Evolutionary conservation across 2,329 filamentous ascomycete genomes (phyloP).

Genomic region (Karstenula rhodostoma): DNA sequence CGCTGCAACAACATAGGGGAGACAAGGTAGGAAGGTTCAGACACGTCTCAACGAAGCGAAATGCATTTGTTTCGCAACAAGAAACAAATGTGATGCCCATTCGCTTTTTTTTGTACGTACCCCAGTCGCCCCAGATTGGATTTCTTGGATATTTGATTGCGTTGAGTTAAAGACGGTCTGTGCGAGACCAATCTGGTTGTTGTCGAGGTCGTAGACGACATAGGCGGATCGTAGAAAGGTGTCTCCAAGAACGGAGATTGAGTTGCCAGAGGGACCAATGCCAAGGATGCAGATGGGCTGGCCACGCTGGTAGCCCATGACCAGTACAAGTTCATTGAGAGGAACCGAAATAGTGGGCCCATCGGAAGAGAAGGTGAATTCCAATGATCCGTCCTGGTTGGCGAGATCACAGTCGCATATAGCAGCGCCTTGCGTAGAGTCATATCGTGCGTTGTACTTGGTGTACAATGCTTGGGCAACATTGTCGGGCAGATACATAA

Average conservation of each 20-base stretch:
- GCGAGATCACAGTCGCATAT: slow-evolving; percentile 63
- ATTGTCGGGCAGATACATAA: slow-evolving; percentile 72
- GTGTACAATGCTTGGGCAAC: slow-evolving; percentile 59
- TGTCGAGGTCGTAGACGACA: slow-evolving; percentile 68
- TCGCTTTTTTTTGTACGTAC: slow-evolving; percentile 44
- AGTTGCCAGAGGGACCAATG: slow-evolving; percentile 60
- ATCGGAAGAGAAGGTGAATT: slow-evolving; percentile 62
- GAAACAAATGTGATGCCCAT: too few relatives aligned
- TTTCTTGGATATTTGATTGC: slow-evolving; percentile 60
- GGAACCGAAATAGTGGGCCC: slow-evolving; percentile 63
- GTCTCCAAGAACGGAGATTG: slow-evolving; percentile 64
- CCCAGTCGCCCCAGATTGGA: slow-evolving; percentile 56
- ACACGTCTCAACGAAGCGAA: too few relatives aligned
- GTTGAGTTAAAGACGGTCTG: slow-evolving; percentile 69
- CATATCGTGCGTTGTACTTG: slow-evolving; percentile 53
- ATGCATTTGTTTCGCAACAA: too few relatives aligned
- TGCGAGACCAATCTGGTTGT: slow-evolving; percentile 68
- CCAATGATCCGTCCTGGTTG: slow-evolving; percentile 59
- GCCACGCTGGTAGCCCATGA: slow-evolving; percentile 54
- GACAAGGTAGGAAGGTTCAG: too few relatives aligned
- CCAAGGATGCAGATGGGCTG: slow-evolving; percentile 56
- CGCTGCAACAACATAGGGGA: background rate
- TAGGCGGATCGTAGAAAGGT: slow-evolving; percentile 70
- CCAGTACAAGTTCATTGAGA: slow-evolving; percentile 64
- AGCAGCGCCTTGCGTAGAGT: slow-evolving; percentile 53